phyloP scores from a whole-genome alignment of 2,329 filamentous ascomycete species.

The Trichoderma atrobrunneum region DNA sequence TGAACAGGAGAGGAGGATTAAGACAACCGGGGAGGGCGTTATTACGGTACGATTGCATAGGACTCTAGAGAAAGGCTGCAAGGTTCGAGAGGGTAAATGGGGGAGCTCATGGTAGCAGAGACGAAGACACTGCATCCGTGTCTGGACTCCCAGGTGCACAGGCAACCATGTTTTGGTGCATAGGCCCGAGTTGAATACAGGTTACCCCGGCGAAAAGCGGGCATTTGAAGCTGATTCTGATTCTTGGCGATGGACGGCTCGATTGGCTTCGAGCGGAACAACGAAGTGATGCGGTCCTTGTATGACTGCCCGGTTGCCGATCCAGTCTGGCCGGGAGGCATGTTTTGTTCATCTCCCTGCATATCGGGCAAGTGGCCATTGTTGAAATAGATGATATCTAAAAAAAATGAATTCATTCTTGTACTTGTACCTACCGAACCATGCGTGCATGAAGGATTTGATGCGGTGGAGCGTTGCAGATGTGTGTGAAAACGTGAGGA shows the following conservation, averaged over 20 bases:
- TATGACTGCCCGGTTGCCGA: neutral
- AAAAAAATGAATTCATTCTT: neutral
- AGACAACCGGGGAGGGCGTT: conserved; percentile 8
- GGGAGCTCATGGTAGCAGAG: neutral
- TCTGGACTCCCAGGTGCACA: neutral
- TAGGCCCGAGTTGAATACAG: conserved; percentile 16
- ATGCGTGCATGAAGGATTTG: neutral
- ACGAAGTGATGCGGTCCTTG: neutral
- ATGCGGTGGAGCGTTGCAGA: neutral
- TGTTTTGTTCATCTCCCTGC: neutral
- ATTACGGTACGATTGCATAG: conserved; percentile 2
- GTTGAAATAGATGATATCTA: conserved; percentile 3
- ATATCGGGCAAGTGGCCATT: neutral
- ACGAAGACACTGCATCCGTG: neutral
- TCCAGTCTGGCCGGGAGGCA: neutral
- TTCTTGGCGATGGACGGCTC: neutral
- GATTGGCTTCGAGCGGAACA: neutral
- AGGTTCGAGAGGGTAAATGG: conserved; percentile 12
- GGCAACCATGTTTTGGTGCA: conserved; percentile 8
- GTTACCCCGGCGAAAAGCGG: conserved; percentile 16
- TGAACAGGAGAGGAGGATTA: conserved; percentile 11
- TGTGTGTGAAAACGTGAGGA: neutral
- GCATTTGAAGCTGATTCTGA: conserved; percentile 2
- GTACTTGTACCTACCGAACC: neutral
- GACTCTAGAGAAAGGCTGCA: conserved; percentile 14